Evolutionary conservation across 139 green algal genomes (phyloP).

Genomic region (Edaphochlamys debaryana): DNA sequence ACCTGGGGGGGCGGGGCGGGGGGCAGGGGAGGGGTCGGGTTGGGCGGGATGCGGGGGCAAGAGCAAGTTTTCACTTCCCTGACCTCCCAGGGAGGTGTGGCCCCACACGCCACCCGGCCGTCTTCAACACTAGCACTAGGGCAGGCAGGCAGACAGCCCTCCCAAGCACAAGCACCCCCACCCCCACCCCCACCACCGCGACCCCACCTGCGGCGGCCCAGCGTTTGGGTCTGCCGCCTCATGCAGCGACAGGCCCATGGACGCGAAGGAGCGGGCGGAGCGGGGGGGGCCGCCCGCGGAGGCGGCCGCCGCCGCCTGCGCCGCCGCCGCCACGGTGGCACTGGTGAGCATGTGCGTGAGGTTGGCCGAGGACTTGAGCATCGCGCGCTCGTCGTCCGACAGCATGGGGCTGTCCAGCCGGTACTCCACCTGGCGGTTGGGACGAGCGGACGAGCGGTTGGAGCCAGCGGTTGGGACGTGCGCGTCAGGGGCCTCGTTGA

Average conservation of each 20-base stretch:
- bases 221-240: background rate
- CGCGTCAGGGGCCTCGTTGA: too few species aligned
- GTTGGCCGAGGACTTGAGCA: slow-evolving; percentile 10
- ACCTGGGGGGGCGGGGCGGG: background rate
- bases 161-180: too few species aligned
- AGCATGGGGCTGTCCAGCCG: slow-evolving; percentile 33
- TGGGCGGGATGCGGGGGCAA: too few species aligned
- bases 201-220: background rate
- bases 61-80: too few species aligned
- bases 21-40: too few species aligned
- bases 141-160: too few species aligned
- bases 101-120: too few species aligned
- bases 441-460: too few species aligned
- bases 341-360: background rate
- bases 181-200: too few species aligned
- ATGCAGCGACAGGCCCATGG: background rate
- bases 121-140: too few species aligned
- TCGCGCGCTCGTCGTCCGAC: slow-evolving; percentile 19
- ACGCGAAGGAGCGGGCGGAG: slow-evolving; percentile 13
- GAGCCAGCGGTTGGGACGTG: too few species aligned
- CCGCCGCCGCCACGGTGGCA: slow-evolving; percentile 26
- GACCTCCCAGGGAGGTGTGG: too few species aligned
- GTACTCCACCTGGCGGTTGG: slow-evolving; percentile 17
- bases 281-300: background rate
- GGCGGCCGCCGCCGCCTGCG: slow-evolving; percentile 17